phyloP scores from a whole-genome alignment of 106 monocot genomes.

The Apostasia shenzhenica region DNA sequence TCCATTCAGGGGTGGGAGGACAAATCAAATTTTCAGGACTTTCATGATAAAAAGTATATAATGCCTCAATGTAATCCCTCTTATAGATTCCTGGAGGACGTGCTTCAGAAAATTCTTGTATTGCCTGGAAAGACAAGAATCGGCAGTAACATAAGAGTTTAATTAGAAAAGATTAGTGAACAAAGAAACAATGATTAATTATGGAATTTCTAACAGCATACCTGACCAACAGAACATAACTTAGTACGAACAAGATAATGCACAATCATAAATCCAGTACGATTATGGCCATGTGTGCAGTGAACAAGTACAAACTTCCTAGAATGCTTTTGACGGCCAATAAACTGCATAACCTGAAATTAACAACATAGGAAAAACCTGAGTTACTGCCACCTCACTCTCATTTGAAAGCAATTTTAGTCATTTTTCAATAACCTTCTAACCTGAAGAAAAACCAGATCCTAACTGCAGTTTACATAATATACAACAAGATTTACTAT shows the following conservation, averaged over 20 bases:
- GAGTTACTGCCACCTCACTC: no score
- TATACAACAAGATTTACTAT: no score
- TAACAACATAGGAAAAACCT: no score
- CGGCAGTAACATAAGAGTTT: neutral
- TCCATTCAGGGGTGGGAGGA: constrained; percentile 75
- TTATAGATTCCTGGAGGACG: constrained; percentile 83
- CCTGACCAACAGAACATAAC: constrained; percentile 38
- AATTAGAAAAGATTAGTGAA: neutral
- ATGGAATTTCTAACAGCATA: constrained; percentile 11
- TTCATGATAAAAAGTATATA: constrained; percentile 71
- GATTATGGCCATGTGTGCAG: constrained; percentile 79
- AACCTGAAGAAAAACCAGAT: no score
- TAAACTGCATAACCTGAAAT: constrained; percentile 59
- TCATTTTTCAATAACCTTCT: no score
- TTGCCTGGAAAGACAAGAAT: constrained; percentile 31
- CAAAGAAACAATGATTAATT: no score
- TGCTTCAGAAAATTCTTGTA: constrained; percentile 46
- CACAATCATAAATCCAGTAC: constrained; percentile 74
- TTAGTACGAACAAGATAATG: constrained; percentile 64
- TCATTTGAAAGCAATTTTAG: no score
- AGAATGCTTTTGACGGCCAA: constrained; percentile 47
- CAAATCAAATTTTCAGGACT: constrained; percentile 46
- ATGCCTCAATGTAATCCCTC: constrained; percentile 60
- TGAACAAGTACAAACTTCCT: constrained; percentile 71
- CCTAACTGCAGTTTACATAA: no score